Base-by-base conservation (phyloP, 495 filamentous ascomycete genomes). In the Talaromyces thailandensis region DNA sequence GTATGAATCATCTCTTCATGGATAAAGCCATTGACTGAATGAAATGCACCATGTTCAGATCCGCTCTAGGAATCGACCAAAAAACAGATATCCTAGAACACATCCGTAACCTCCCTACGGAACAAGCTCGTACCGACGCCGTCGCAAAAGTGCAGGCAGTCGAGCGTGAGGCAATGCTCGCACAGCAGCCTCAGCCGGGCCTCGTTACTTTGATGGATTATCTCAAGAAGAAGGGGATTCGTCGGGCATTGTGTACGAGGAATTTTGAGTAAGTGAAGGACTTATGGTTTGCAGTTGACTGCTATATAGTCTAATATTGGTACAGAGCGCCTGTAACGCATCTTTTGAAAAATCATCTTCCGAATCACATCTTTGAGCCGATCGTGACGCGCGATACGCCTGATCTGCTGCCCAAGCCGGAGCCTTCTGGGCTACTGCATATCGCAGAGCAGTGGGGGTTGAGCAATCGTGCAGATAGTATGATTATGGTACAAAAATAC, bases 161-260 rank as follows among this genome's bases (percentile, higher is more conserved):
- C 62, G 93, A 98, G 75, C 82, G 85, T 25, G 73, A 76, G 9
- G 90, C 91, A 56, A 96, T 98, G 92, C 65, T 74, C 6, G 69
- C 81, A 23, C 93, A 96, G 72, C 78, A 84, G 16, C 84, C 93
- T 3, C 93, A 96, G 70, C 85, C 88, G 0, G 94, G 94, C 2
- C 83, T 97, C 1, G 68, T 77, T 0, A 67, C 75, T 6, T 74
- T 98, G 28, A 94, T 97, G 86, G 73, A 83, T 29, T 96, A 94
- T 73, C 81, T 97, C 0, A 84, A 95, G 65, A 70, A 74, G 4
- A 79, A 80, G 21, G 71, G 73, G 1, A 68, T 97, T 1, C 82
- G 78, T 60, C 91, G 94, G 71, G 94, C 82, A 0, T 89, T 98
- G 63, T 96, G 93, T 75, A 98, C 94, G 6, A 81, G 94, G 68